phyloP scores from a whole-genome alignment of 169 alveolate genomes.

The Plasmodium billcollinsi region DNA sequence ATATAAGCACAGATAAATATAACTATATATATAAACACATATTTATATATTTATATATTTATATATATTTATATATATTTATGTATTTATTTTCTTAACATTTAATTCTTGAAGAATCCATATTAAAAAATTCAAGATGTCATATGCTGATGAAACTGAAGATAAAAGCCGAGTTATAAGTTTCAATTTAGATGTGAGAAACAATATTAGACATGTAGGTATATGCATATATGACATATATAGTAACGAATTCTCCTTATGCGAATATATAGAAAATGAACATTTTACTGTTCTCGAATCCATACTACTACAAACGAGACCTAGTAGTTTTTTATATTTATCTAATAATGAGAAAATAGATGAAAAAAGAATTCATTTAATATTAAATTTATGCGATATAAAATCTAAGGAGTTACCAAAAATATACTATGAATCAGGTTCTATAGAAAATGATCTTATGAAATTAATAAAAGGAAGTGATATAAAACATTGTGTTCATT shows the following conservation, averaged over 20 bases:
- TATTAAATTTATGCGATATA: constrained; percentile 57
- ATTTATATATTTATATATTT: background rate
- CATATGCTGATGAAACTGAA: no score
- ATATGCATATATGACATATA: constrained; percentile 42
- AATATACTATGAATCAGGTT: constrained; percentile 14
- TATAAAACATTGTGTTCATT: constrained; percentile 78
- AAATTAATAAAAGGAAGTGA: constrained; percentile 73
- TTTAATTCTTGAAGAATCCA: background rate
- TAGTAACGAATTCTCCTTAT: constrained; percentile 57
- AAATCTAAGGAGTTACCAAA: constrained; percentile 35
- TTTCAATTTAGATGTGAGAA: constrained; percentile 21
- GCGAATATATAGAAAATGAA: constrained; percentile 76
- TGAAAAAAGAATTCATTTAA: constrained; percentile 54
- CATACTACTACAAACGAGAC: constrained; percentile 48
- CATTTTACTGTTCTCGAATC: constrained; percentile 73
- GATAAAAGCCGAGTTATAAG: constrained; percentile 33
- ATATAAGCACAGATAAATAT: background rate
- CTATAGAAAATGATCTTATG: constrained; percentile 79
- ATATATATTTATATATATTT: background rate
- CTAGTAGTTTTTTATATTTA: constrained; percentile 18
- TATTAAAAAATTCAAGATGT: background rate
- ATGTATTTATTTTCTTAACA: background rate
- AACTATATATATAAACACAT: background rate
- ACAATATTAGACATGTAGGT: constrained; percentile 51
- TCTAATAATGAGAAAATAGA: constrained; percentile 39